phyloP scores from a whole-genome alignment of 495 filamentous ascomycete species.

The Aspergillus kassunensis region DNA sequence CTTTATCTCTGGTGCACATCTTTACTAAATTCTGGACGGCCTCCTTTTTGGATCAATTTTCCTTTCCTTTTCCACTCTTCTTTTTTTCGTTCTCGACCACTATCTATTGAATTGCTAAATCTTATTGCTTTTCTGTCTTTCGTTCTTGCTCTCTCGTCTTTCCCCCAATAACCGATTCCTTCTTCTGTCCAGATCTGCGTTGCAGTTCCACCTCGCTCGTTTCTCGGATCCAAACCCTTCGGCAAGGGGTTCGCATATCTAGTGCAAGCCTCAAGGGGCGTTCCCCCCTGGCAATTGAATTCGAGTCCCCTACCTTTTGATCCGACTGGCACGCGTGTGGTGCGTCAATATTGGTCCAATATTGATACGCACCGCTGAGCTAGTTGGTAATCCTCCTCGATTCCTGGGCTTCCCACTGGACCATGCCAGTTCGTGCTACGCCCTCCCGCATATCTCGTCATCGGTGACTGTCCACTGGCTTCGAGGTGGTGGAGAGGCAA shows the following conservation, averaged over 20 bases:
- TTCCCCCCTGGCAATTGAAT: too few species aligned
- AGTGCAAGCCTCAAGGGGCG: conserved; percentile 15
- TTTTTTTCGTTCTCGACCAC: not conserved
- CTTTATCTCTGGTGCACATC: conserved; percentile 5
- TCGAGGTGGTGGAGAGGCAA: conserved; percentile 7
- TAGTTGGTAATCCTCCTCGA: conserved; percentile 14
- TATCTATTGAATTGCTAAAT: conserved; percentile 10
- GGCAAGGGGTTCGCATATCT: conserved; percentile 13
- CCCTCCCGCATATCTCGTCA: conserved; percentile 21
- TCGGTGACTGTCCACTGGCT: conserved; percentile 18
- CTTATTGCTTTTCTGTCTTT: conserved; percentile 12
- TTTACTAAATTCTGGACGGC: conserved; percentile 4
- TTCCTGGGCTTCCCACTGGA: conserved; percentile 19
- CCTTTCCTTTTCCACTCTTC: conserved; percentile 8
- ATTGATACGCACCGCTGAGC: conserved; percentile 22
- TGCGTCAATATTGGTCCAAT: conserved; percentile 8
- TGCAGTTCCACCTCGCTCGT: conserved; percentile 15
- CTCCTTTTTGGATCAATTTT: conserved; percentile 8
- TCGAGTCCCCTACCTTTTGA: too few species aligned
- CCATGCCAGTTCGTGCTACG: conserved; percentile 23
- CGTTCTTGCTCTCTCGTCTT: conserved; percentile 1
- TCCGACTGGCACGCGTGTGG: conserved; percentile 17
- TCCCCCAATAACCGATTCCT: conserved; percentile 1
- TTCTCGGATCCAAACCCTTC: conserved; percentile 5
- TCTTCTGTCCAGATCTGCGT: conserved; percentile 4